Evolutionary conservation across 345 rosid species (phyloP).

Genomic region (Aurinia saxatilis): DNA sequence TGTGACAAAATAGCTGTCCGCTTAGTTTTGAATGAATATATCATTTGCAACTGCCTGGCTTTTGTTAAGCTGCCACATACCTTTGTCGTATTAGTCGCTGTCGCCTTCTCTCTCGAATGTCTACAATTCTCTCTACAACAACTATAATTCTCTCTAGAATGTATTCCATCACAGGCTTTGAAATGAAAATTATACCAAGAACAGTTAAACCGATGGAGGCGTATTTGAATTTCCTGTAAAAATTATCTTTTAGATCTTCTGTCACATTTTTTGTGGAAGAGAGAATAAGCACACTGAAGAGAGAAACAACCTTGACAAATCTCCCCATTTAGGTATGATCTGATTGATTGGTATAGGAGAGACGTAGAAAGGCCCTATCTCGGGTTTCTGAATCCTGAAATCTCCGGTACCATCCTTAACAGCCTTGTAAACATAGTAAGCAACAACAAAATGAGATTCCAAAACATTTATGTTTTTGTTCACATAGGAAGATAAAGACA

Average conservation of each 20-base stretch:
- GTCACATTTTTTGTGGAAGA: not conserved
- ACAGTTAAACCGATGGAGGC: constrained; percentile 64
- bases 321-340: constrained; percentile 62
- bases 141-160: constrained; percentile 47
- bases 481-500: not conserved
- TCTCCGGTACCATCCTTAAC: constrained; percentile 73
- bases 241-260: not conserved
- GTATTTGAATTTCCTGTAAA: constrained; percentile 59
- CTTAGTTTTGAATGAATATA: constrained; percentile 5
- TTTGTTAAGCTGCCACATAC: constrained; percentile 24
- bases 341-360: constrained; percentile 61
- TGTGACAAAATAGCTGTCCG: constrained; percentile 26
- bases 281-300: not conserved
- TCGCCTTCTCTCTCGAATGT: constrained; percentile 50
- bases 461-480: not conserved
- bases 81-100: constrained; percentile 41
- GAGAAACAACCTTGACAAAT: constrained; percentile 69
- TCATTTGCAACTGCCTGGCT: not conserved
- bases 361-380: constrained; percentile 76
- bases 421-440: constrained; percentile 40
- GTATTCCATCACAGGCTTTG: constrained; percentile 45
- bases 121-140: constrained; percentile 36
- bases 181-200: constrained; percentile 58
- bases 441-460: constrained; percentile 7
- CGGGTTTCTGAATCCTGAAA: constrained; percentile 66